phyloP scores from a whole-genome alignment of 345 rosid species.

The Eucalyptus curtisii region DNA sequence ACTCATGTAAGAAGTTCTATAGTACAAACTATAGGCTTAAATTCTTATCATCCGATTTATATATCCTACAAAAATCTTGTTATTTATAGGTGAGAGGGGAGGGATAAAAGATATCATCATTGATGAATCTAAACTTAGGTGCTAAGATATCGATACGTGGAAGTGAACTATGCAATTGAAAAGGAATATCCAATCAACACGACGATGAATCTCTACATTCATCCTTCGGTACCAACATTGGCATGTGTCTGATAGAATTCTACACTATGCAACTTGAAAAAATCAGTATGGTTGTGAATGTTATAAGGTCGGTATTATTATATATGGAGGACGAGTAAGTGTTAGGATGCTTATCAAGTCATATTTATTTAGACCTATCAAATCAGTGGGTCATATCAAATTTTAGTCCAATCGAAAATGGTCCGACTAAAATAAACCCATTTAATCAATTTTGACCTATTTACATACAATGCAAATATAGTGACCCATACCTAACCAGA shows the following conservation, averaged over 20 bases:
- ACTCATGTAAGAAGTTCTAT: neutral
- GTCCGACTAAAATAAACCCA: rapidly evolving
- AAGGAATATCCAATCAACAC: neutral
- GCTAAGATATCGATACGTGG: neutral
- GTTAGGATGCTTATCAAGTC: neutral
- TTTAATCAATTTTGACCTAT: no score
- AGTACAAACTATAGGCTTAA: neutral
- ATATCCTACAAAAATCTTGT: neutral
- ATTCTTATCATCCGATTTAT: neutral
- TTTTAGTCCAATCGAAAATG: no score
- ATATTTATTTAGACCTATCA: neutral
- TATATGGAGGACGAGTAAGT: neutral
- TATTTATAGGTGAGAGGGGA: neutral
- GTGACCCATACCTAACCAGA: rapidly evolving
- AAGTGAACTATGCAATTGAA: neutral
- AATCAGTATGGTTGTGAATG: neutral
- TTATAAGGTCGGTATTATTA: neutral
- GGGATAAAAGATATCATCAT: neutral
- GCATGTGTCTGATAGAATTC: neutral
- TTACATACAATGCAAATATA: no score
- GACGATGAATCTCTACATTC: neutral
- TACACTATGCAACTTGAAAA: neutral
- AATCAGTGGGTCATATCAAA: no score
- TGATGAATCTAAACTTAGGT: neutral
- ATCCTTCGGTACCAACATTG: neutral